A percentile compares a stretch with the other conserved stretches of the same genome.
These are phyloP conservation scores for Nyctanthes arbortristis DNA, from an alignment of 257 asterid species.

Conservation along the genomic window DNA sequence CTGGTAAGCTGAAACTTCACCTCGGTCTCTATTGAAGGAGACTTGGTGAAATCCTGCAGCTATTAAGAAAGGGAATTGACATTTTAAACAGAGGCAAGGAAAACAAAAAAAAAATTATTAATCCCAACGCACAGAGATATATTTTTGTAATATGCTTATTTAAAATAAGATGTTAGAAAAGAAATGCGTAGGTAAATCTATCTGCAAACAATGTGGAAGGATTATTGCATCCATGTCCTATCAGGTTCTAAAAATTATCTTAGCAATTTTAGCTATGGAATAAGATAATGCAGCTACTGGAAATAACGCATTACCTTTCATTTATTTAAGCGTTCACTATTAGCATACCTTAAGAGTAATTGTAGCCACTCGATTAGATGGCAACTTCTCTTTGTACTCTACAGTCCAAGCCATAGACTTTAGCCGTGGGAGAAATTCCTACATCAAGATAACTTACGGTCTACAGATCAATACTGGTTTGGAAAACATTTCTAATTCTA, in stretches of 20 bases:
- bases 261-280: not conserved
- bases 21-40: slow-evolving; percentile 37
- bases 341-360: slow-evolving; percentile 45
- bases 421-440: slow-evolving; percentile 47
- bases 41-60: slow-evolving; percentile 46
- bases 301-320: not conserved
- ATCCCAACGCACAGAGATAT: not conserved
- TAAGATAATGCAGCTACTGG: not conserved
- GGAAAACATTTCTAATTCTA: not conserved
- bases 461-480: slow-evolving; percentile 8
- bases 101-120: slow-evolving; percentile 6
- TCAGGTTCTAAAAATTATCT: not conserved
- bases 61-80: slow-evolving; percentile 12
- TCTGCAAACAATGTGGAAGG: not conserved
- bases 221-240: not conserved
- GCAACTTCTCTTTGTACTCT: slow-evolving; percentile 31
- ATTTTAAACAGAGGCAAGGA: slow-evolving; percentile 12
- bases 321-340: slow-evolving; percentile 8
- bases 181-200: not conserved
- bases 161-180: not conserved
- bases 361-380: slow-evolving; percentile 37
- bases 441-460: slow-evolving; percentile 13
- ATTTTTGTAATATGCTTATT: not conserved
- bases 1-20: slow-evolving; percentile 47
- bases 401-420: slow-evolving; percentile 56